Conservation (phyloP, 805 yeast genomes). For the Sugiyamaella valdiviana region DNA sequence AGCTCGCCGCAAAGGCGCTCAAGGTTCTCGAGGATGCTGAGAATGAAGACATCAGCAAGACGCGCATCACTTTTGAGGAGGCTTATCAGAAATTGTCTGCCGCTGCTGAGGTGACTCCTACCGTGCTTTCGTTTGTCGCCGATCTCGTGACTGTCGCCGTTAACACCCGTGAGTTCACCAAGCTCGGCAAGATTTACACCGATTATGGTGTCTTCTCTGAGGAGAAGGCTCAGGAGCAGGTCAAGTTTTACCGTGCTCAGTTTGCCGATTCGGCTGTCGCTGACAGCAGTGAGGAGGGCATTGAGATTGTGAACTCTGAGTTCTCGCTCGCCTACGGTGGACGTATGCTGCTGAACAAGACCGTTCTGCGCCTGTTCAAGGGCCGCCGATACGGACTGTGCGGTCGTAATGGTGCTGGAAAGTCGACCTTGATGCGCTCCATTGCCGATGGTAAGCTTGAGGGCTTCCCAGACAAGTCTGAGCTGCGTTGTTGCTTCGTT, state of each 20-base stretch:
- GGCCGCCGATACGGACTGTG: conserved; percentile 97
- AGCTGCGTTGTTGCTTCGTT: conserved; percentile 87
- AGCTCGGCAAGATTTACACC: conserved; percentile 36
- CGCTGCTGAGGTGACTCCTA: conserved; percentile 20
- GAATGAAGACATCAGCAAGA: conserved; percentile 64
- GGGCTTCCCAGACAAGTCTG: conserved; percentile 89
- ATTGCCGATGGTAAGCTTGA: conserved; percentile 95
- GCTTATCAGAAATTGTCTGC: conserved; percentile 24
- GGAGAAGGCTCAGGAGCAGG: conserved; percentile 31
- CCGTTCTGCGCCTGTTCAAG: conserved; percentile 76
- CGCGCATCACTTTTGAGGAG: conserved; percentile 55
- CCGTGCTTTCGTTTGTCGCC: conserved; percentile 30
- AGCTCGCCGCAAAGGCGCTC: conserved; percentile 81
- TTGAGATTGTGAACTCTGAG: conserved; percentile 88
- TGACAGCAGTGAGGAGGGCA: conserved; percentile 68
- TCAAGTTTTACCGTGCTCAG: conserved; percentile 31
- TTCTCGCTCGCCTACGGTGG: conserved; percentile 97
- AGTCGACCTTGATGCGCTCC: conserved; percentile 94
- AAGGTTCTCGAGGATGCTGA: conserved; percentile 78
- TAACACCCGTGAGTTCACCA: conserved; percentile 35
- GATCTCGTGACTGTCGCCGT: conserved; percentile 28
- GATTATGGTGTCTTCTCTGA: conserved; percentile 40
- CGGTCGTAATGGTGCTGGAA: conserved; percentile 99
- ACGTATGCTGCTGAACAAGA: conserved; percentile 91
- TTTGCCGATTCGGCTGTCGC: conserved; percentile 40